Conservation (phyloP, 139 green algal species). For the Tetradesmus obliquus region DNA sequence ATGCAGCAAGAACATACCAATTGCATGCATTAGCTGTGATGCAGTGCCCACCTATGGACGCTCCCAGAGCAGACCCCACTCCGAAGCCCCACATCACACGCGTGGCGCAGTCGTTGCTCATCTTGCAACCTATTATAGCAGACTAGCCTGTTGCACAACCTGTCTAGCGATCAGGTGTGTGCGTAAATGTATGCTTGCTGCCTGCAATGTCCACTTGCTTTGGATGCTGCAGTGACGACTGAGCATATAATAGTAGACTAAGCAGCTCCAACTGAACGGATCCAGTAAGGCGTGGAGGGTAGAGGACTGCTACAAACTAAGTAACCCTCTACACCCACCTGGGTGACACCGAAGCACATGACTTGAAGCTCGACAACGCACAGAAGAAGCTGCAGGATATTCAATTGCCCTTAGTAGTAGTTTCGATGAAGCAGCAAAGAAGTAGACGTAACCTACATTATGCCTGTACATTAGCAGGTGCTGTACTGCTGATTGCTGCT, state of each 20-base stretch:
- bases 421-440: too few species aligned
- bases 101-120: conserved; percentile 45
- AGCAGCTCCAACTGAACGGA: too few species aligned
- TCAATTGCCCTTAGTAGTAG: too few species aligned
- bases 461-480: neutral
- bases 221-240: neutral
- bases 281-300: too few species aligned
- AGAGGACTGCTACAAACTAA: too few species aligned
- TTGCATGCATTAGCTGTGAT: neutral
- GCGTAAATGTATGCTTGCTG: neutral
- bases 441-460: too few species aligned
- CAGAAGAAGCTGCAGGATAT: too few species aligned
- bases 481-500: neutral
- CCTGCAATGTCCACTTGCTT: neutral
- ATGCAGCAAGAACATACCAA: neutral
- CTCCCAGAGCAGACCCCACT: conserved; percentile 23
- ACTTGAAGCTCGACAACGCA: too few species aligned
- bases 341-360: too few species aligned
- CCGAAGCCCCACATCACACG: conserved; percentile 42
- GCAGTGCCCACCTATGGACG: conserved; percentile 34
- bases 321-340: too few species aligned
- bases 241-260: too few species aligned
- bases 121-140: neutral
- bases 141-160: neutral
- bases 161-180: neutral